Conservation (phyloP, 31 red algal genomes). For the Asparagopsis taxiformis region DNA sequence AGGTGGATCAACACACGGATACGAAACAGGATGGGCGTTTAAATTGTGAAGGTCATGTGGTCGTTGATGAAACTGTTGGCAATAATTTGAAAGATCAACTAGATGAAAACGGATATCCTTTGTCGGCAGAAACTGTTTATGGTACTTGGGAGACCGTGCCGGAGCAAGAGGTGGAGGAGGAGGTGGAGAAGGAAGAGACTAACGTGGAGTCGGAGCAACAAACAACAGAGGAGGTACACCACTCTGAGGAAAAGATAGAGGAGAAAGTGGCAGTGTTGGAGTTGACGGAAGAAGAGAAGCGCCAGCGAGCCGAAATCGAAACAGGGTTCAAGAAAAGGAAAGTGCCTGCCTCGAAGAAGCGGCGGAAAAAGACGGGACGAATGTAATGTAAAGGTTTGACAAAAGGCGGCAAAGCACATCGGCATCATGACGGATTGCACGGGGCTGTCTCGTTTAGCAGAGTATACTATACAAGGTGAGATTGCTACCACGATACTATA, state of each 20-base stretch:
- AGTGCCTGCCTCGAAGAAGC: no score
- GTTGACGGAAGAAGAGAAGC: no score
- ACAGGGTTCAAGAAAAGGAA: no score
- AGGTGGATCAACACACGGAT: no score
- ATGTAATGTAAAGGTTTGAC: no score
- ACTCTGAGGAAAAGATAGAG: background rate
- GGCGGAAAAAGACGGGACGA: no score
- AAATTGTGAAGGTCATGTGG: background rate
- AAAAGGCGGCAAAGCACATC: no score
- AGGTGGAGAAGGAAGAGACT: background rate
- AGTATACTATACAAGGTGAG: no score
- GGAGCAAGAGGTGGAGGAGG: slow-evolving; percentile 1
- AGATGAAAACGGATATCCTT: slow-evolving; percentile 57
- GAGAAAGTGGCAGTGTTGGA: background rate
- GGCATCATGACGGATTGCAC: no score
- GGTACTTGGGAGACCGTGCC: slow-evolving; percentile 27
- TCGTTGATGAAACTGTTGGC: slow-evolving; percentile 1
- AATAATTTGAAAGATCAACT: slow-evolving; percentile 9
- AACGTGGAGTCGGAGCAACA: background rate
- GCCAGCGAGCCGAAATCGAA: no score
- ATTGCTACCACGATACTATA: no score
- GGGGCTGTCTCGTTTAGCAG: no score
- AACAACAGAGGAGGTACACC: background rate
- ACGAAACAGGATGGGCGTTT: slow-evolving; percentile 8
- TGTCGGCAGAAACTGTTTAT: slow-evolving; percentile 34